Evolutionary conservation across 768 basidiomycete species (phyloP), one percentile per base, ranked within the genome.

Genomic region (Hericium rajendrae): DNA sequence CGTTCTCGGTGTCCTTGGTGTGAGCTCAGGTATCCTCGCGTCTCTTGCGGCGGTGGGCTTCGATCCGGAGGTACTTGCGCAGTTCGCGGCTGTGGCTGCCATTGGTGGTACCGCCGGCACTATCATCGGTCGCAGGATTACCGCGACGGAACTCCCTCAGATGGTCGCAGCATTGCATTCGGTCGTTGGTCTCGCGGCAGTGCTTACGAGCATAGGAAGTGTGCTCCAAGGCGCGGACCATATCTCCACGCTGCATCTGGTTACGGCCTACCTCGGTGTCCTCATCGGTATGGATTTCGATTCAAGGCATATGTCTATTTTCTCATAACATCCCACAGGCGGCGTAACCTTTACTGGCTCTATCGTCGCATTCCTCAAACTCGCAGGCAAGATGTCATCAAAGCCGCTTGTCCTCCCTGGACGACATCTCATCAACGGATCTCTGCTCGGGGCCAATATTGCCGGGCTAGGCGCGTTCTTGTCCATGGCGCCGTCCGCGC

Each of bases 261-360:
- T 90, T 37, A 88, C 90, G 1, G 91, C 91, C 3, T 94, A 94
- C 66, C 78, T 94, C 24, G 88, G 91, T 12, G 84, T 91, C 37
- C 80, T 91, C 54, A 91, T 93, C 66, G 90, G 87, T 81, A 55
- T n/a, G 70, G 8, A 32, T 10, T 32, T 32, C 32, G 5, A 32
- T 32, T 55, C 22, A 13, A 39, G 49, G 8, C 26, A 24, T 37
- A 22, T 57, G 43, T 9, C 43, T 46, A 15, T n/a, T 15, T 15
- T 2, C 43, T 46, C n/a, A 46, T n/a, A 5, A 46, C 20, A 62
- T 37, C 58, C 51, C 48, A 54, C 57, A 79, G 82, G 85, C 71
- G 91, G 91, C 57, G 76, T 94, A 54, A 93, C 91, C 0, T 94
- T 94, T 66, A 93, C 91, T 3, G 91, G 91, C 26, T 92, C 91